A percentile compares a stretch with the other conserved stretches of the same genome.
phyloP scores from a whole-genome alignment of 2,329 filamentous ascomycete genomes.

The Fusarium zealandicum region DNA sequence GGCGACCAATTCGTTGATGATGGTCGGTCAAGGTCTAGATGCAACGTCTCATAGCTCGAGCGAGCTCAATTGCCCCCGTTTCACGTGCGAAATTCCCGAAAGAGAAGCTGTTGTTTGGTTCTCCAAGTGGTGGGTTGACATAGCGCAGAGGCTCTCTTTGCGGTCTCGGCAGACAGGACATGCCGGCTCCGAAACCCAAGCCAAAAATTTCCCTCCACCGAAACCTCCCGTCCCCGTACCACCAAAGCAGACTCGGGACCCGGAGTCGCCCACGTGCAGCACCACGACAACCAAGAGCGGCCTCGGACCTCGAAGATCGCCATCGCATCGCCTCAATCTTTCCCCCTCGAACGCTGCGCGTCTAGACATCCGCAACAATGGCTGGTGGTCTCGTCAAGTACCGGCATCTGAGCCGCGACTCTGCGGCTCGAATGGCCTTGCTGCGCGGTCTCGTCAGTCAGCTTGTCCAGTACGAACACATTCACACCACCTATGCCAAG shows the following conservation, averaged over 20 bases:
- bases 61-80: conserved; percentile 39
- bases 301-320: background rate
- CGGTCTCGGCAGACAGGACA: conserved; percentile 39
- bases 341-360: background rate
- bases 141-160: conserved; percentile 36
- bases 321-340: background rate
- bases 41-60: conserved; percentile 45
- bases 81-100: conserved; percentile 24
- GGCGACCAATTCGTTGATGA: conserved; percentile 30
- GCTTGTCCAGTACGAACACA: conserved; percentile 90
- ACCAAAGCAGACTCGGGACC: conserved; percentile 14
- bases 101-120: conserved; percentile 32
- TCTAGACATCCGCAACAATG: conserved; percentile 60
- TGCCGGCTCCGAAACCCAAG: conserved; percentile 41
- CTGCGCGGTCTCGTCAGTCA: conserved; percentile 96
- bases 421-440: conserved; percentile 87
- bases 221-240: conserved; percentile 27
- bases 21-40: conserved; percentile 33
- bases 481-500: conserved; percentile 94
- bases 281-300: conserved; percentile 8
- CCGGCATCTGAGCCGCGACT: conserved; percentile 85
- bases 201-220: conserved; percentile 47
- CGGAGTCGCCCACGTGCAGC: conserved; percentile 21
- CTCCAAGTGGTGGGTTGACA: conserved; percentile 42
- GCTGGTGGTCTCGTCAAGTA: conserved; percentile 87